Percentiles rank a stretch among this genome's conserved stretches.
Conservation (phyloP, 2,329 filamentous ascomycete genomes). For the Penicillium sp. region DNA sequence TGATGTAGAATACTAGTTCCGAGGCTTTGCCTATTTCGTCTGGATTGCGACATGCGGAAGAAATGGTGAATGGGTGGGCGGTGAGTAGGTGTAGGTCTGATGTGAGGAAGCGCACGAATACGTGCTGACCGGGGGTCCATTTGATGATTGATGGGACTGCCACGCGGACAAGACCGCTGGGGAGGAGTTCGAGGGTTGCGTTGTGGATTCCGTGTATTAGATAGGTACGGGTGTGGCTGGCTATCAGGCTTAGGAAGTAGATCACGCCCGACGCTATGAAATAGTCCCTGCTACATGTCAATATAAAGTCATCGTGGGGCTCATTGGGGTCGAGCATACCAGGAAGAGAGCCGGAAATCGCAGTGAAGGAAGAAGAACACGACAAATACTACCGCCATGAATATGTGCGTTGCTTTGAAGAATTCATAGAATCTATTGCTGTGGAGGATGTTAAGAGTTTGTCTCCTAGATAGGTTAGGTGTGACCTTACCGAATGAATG, state of each 20-base stretch:
- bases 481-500: constrained; percentile 47
- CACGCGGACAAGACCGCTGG: constrained; percentile 44
- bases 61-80: constrained; percentile 56
- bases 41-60: constrained; percentile 43
- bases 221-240: constrained; percentile 46
- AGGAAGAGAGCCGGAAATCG: constrained; percentile 53
- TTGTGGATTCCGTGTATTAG: constrained; percentile 49
- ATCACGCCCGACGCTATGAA: constrained; percentile 56
- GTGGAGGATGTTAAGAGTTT: background rate
- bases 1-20: constrained; percentile 54
- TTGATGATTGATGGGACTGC: constrained; percentile 42
- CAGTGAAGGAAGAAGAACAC: constrained; percentile 61
- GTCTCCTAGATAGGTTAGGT: background rate
- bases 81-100: constrained; percentile 45
- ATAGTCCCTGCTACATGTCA: constrained; percentile 49
- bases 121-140: constrained; percentile 55
- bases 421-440: constrained; percentile 57
- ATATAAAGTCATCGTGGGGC: background rate
- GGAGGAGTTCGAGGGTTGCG: constrained; percentile 43
- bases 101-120: constrained; percentile 52
- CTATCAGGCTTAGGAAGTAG: constrained; percentile 49
- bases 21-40: constrained; percentile 20
- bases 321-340: constrained; percentile 32
- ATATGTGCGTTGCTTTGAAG: constrained; percentile 57
- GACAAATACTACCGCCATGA: constrained; percentile 53